phyloP scores from a whole-genome alignment of 352 stramenopile species.

The Globisporangium rhizosaccharum region DNA sequence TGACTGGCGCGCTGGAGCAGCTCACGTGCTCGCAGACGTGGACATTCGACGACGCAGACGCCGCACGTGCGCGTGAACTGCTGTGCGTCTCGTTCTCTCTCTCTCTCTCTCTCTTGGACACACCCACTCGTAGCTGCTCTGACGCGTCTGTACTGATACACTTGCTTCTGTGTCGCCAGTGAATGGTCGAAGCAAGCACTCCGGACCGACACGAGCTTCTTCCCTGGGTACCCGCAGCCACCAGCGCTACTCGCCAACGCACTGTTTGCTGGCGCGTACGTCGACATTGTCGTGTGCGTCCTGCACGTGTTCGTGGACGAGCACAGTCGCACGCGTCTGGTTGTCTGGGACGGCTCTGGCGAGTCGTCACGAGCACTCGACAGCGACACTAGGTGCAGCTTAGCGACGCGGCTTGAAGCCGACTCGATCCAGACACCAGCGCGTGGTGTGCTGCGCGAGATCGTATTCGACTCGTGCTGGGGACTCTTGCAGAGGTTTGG shows the following conservation, averaged over 20 bases:
- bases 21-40: conserved; percentile 44
- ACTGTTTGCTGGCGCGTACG: conserved; percentile 40
- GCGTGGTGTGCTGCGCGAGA: conserved; percentile 45
- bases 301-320: conserved; percentile 30
- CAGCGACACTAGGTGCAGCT: not conserved
- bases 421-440: conserved; percentile 17
- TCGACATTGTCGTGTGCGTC: conserved; percentile 59
- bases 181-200: conserved; percentile 41
- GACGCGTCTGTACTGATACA: not conserved
- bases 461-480: conserved; percentile 71
- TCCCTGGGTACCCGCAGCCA: conserved; percentile 34
- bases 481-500: conserved; percentile 47
- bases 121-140: not conserved
- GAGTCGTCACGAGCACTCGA: conserved; percentile 12
- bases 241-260: conserved; percentile 38
- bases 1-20: conserved; percentile 29
- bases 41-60: conserved; percentile 59
- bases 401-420: conserved; percentile 16
- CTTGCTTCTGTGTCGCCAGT: conserved; percentile 16
- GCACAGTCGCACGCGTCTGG: conserved; percentile 24
- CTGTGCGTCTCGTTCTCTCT: conserved; percentile 20
- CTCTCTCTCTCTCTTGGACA: not conserved
- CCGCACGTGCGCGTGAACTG: conserved; percentile 32
- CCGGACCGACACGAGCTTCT: conserved; percentile 38
- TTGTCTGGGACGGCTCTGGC: conserved; percentile 72